Conservation (phyloP, 768 basidiomycete genomes). For the Fomitopsis serialis region DNA sequence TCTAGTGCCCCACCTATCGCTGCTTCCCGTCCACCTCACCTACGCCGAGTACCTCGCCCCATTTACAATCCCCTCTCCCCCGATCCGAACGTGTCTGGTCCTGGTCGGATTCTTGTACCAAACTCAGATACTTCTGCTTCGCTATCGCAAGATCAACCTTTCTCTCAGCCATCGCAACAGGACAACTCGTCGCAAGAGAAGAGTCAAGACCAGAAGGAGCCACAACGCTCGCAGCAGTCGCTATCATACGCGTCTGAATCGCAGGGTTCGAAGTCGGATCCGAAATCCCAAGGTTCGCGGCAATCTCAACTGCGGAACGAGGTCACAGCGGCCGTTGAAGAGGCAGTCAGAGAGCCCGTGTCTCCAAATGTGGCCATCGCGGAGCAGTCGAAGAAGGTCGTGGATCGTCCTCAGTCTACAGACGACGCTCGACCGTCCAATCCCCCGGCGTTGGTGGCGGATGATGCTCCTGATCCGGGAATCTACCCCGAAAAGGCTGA, state of each 20-base stretch:
- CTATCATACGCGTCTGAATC: constrained; percentile 14
- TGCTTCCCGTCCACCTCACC: background rate
- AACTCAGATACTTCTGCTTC: constrained; percentile 48
- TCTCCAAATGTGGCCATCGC: background rate
- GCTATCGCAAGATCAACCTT: constrained; percentile 23
- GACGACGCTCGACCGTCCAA: too few species aligned
- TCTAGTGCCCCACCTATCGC: background rate
- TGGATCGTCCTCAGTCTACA: too few species aligned
- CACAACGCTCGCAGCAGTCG: constrained; percentile 11
- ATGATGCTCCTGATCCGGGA: too few species aligned
- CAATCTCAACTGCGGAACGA: background rate
- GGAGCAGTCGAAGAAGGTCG: background rate
- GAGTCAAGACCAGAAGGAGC: constrained; percentile 4
- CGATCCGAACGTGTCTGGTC: constrained; percentile 19
- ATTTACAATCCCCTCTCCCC: background rate
- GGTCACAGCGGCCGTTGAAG: background rate
- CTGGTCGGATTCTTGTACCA: constrained; percentile 44
- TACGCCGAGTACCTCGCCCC: background rate
- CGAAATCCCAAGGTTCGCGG: background rate
- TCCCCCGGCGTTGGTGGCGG: too few species aligned
- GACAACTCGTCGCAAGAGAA: background rate
- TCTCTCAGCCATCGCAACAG: background rate
- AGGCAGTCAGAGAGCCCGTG: background rate
- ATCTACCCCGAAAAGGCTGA: background rate
- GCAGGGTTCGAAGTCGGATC: constrained; percentile 5